Conservation (phyloP, 1,139 yeast species). For the Hemisphaericaspora subhashii region DNA sequence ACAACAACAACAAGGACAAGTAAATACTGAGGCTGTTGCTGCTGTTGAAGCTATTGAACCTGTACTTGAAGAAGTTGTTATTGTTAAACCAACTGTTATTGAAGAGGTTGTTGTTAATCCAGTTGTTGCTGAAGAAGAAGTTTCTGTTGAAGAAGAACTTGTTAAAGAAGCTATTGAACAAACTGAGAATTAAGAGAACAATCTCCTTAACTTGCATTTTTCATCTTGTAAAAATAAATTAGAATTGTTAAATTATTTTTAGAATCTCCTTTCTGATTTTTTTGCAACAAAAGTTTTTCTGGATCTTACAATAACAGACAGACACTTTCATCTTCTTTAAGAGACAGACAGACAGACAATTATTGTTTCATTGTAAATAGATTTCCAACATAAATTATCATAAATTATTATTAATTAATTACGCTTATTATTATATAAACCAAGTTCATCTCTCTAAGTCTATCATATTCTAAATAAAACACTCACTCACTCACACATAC, state of each 20-base stretch:
- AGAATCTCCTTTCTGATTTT: too few species aligned
- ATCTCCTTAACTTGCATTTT: too few species aligned
- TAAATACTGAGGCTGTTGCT: constrained; percentile 14
- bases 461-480: background rate
- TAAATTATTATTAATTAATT: too few species aligned
- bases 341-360: too few species aligned
- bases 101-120: background rate
- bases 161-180: background rate
- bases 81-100: too few species aligned
- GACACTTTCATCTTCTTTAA: too few species aligned
- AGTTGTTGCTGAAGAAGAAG: constrained; percentile 1
- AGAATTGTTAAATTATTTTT: too few species aligned
- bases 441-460: background rate
- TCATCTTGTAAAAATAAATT: background rate
- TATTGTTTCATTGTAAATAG: too few species aligned
- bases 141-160: background rate
- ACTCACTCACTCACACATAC: background rate
- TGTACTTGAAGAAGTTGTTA: constrained; percentile 14
- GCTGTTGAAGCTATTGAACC: constrained; percentile 13
- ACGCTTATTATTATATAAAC: too few species aligned
- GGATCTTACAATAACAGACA: too few species aligned
- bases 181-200: background rate
- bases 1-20: constrained; percentile 6
- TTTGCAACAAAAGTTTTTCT: too few species aligned
- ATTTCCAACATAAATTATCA: too few species aligned